A percentile compares a stretch with the other conserved stretches of the same genome.
Evolutionary conservation across 78 protist species (phyloP).

Genomic region (Emiliania huxleyi): DNA sequence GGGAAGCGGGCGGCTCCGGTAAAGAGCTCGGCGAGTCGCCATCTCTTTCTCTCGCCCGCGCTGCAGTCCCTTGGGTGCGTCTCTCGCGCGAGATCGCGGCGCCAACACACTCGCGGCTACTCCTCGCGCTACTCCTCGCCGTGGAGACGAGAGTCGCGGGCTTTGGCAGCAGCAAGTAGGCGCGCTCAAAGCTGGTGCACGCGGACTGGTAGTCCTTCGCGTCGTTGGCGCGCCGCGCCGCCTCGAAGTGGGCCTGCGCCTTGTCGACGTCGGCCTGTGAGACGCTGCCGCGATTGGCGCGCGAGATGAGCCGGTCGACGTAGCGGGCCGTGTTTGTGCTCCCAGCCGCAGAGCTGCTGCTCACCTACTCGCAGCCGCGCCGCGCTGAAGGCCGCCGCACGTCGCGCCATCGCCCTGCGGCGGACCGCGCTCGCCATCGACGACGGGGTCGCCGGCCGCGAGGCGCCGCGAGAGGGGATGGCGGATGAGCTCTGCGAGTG

Average conservation of each 20-base stretch:
- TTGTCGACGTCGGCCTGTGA: not conserved
- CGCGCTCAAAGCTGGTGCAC: not conserved
- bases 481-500: not conserved
- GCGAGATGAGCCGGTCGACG: not conserved
- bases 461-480: not conserved
- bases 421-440: not conserved
- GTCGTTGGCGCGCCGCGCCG: not conserved
- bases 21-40: no score
- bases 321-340: not conserved
- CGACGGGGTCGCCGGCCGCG: not conserved
- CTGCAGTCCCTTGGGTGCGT: no score
- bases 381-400: not conserved
- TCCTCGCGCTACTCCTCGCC: no score
- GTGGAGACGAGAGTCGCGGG: not conserved
- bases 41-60: no score
- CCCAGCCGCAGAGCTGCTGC: not conserved
- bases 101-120: no score
- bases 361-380: not conserved
- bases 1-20: no score
- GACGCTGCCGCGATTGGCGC: not conserved
- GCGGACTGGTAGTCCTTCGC: not conserved
- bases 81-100: no score
- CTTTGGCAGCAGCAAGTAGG: not conserved
- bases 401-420: no score
- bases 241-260: not conserved